Base-by-base conservation (phyloP, 2,329 filamentous ascomycete genomes). In the Colletotrichum eremochloae region DNA sequence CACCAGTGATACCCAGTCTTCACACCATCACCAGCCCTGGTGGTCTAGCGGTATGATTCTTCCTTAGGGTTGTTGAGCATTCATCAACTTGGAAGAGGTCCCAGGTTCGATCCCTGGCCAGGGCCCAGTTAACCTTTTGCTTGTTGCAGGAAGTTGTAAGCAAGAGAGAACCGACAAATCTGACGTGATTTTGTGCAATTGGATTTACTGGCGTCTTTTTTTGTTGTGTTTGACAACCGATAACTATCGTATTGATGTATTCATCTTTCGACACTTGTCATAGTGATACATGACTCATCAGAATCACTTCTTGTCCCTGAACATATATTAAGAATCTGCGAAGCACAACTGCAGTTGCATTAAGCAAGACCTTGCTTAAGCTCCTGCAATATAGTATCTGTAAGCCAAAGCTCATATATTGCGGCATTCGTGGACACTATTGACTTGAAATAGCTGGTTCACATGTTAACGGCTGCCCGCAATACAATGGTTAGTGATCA, bases 21-120 rank as follows among this genome's bases (percentile, higher is more conserved):
- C n/a, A 66, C 20, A 31, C 14, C n/a, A 15, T 40, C 31, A 36
- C 14, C 56, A 42, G 66, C 66, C 66, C 60, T 68, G 66, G 60
- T 68, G 66, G 66, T 68, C 66, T 68, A 68, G 66, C 66, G 66
- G 66, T 68, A 68, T 68, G 66, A 68, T 68, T 53, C 50, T 53
- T 53, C 50, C 50, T 53, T 53, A 53, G 50, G 50, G 50, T 53
- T 9, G 12, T 9, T 64, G 31, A 24, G 12, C 8, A 38, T 15
- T 33, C 29, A 62, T 20, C 18, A 60, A 4, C 55, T 33, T 68
- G 66, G 66, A 62, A 68, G 66, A 68, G 66, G 66, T 63, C 66
- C 66, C 66, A 68, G 66, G 66, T 68, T 68, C 66, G 58, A 68
- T 63, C 61, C 66, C 66, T 68, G 66, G 66, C 61, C 61, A 68